Conservation (phyloP, 2,329 filamentous ascomycete species). For the Aspergillus sp. region DNA sequence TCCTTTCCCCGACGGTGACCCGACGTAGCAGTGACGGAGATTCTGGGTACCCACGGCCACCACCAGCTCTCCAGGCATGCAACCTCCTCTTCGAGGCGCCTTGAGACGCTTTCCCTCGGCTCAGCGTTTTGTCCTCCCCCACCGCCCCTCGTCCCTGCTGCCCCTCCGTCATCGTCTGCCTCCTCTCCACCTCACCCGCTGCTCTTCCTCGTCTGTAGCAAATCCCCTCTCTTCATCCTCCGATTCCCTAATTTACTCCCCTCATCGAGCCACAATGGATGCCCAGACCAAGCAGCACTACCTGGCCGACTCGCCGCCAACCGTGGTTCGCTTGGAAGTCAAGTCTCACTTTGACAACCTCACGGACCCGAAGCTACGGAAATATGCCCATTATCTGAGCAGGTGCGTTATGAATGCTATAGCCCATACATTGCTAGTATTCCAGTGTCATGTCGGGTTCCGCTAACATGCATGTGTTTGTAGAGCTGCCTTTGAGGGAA, state of each 20-base stretch:
- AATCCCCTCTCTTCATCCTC: slow-evolving; percentile 15
- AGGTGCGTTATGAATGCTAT: slow-evolving; percentile 51
- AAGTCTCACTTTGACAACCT: slow-evolving; percentile 82
- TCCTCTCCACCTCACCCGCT: slow-evolving; percentile 16
- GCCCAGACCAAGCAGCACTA: slow-evolving; percentile 62
- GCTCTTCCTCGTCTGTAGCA: slow-evolving; percentile 20
- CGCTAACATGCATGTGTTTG: slow-evolving; percentile 10
- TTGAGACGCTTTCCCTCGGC: slow-evolving; percentile 25
- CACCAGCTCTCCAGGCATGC: slow-evolving; percentile 17
- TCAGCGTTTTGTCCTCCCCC: slow-evolving; percentile 20
- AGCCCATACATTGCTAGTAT: background rate
- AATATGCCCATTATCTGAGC: slow-evolving; percentile 89
- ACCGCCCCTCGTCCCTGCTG: slow-evolving; percentile 18
- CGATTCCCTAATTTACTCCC: slow-evolving; percentile 17
- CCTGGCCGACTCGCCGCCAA: slow-evolving; percentile 86
- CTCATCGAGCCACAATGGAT: slow-evolving; percentile 37
- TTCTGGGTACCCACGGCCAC: background rate
- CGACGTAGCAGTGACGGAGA: slow-evolving; percentile 9
- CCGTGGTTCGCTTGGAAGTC: slow-evolving; percentile 83
- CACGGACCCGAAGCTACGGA: slow-evolving; percentile 65
- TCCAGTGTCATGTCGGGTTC: background rate
- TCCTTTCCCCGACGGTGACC: background rate
- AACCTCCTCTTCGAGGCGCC: slow-evolving; percentile 22
- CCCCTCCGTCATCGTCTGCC: slow-evolving; percentile 19
- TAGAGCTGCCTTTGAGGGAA: slow-evolving; percentile 75